These are phyloP conservation scores for Tulasnella sp. DNA, from an alignment of 768 basidiomycete genomes.

Conservation along the genomic window DNA sequence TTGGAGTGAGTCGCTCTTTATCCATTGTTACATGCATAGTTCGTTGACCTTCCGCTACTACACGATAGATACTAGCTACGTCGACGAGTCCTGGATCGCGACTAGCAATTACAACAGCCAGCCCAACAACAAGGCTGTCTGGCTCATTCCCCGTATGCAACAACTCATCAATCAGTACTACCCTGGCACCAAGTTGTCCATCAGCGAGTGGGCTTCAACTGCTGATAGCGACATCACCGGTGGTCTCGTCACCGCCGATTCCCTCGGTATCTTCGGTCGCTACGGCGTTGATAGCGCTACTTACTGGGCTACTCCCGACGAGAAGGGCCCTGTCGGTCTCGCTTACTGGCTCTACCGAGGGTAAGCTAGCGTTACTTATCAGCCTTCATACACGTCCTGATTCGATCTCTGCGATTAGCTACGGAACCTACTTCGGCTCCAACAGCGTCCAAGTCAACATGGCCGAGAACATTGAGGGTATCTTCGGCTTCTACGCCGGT, in stretches of 20 bases:
- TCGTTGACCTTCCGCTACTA: background rate
- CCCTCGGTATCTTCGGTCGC: slow-evolving; percentile 45
- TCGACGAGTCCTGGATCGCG: slow-evolving; percentile 48
- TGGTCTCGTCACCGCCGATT: slow-evolving; percentile 45
- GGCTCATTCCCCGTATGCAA: slow-evolving; percentile 45
- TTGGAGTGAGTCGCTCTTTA: slow-evolving; percentile 32
- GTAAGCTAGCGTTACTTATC: slow-evolving; percentile 26
- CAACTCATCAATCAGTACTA: slow-evolving; percentile 43
- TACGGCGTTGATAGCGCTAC: slow-evolving; percentile 46
- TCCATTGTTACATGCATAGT: background rate
- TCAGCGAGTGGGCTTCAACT: slow-evolving; percentile 46
- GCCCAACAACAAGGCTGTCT: slow-evolving; percentile 39
- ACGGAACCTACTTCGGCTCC: slow-evolving; percentile 42
- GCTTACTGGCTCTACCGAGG: slow-evolving; percentile 53
- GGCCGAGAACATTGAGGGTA: slow-evolving; percentile 33
- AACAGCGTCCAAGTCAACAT: slow-evolving; percentile 42
- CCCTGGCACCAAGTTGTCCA: slow-evolving; percentile 50
- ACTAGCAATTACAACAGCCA: slow-evolving; percentile 40
- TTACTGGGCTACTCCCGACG: slow-evolving; percentile 46
- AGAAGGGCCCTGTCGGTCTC: slow-evolving; percentile 43
- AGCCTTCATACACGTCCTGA: background rate
- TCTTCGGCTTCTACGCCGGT: slow-evolving; percentile 44
- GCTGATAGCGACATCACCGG: slow-evolving; percentile 47
- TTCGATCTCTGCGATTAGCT: slow-evolving; percentile 28
- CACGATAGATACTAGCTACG: slow-evolving; percentile 35